Percentiles rank a stretch among this genome's conserved stretches.
phyloP scores from a whole-genome alignment of 2,329 filamentous ascomycete genomes.

The Diaporthe vaccinii region DNA sequence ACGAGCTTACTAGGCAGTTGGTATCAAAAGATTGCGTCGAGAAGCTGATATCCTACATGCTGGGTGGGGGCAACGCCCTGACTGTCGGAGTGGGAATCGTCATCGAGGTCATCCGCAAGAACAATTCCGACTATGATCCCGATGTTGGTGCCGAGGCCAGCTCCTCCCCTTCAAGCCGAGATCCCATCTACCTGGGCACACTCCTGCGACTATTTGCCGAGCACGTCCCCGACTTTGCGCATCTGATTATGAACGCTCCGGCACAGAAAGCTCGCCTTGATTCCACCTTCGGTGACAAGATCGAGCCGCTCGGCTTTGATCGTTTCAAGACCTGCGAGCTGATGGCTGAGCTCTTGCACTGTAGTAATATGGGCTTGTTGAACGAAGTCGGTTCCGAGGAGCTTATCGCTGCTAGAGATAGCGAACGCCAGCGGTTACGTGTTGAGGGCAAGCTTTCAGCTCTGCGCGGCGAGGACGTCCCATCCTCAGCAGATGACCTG shows the following conservation, averaged over 20 bases:
- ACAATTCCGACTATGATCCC: conserved; percentile 98
- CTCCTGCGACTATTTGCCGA: conserved; percentile 90
- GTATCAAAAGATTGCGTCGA: conserved; percentile 89
- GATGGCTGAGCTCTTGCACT: conserved; percentile 97
- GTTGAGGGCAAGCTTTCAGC: conserved; percentile 80
- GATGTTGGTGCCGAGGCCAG: conserved; percentile 88
- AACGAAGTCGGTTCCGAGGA: conserved; percentile 93
- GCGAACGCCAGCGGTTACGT: conserved; percentile 84
- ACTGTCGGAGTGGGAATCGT: conserved; percentile 97
- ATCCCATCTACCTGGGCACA: conserved; percentile 95
- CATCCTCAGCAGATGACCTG: conserved; percentile 71
- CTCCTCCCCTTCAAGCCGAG: conserved; percentile 83
- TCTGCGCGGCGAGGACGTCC: conserved; percentile 55
- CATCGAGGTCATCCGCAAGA: conserved; percentile 98
- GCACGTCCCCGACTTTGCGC: conserved; percentile 95
- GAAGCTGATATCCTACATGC: conserved; percentile 90
- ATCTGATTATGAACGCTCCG: conserved; percentile 83
- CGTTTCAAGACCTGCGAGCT: conserved; percentile 99
- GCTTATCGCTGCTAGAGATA: conserved; percentile 83
- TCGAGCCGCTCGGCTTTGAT: conserved; percentile 96
- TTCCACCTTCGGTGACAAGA: conserved; percentile 90
- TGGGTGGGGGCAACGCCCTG: conserved; percentile 90
- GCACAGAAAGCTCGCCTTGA: conserved; percentile 81
- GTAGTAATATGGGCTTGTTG: conserved; percentile 97
- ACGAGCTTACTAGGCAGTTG: conserved; percentile 94